Base-by-base conservation (phyloP, 139 green algal species). In the Desmodesmus armatus region DNA sequence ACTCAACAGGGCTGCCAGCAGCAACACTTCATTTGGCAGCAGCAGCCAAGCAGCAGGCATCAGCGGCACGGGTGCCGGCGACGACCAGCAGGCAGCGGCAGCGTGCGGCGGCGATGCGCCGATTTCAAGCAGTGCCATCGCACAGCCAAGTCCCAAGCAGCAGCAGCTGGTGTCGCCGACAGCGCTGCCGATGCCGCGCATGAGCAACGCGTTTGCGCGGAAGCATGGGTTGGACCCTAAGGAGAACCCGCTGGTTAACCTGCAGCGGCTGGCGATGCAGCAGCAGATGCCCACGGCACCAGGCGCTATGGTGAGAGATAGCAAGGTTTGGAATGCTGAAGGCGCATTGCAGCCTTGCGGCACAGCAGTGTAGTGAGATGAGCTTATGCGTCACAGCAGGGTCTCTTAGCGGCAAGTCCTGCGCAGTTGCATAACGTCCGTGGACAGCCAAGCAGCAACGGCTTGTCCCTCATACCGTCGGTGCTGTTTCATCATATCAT, bases 191-290 rank as follows among this genome's bases (percentile, higher is more conserved):
- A 41, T 75, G 39, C 82, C 82, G 17, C 69, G 82, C 35, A 87
- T 87, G 82, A 93, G 86, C 21, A 97, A 97, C 87, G 92, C 93
- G 41, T 95, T 96, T 62, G 93, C 93, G 3, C 87, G 94, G 31
- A 93, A 94, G 51, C 91, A 96, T 78, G 94, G 94, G 40, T 88
- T 97, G 27, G 91, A 95, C 73, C 92, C 91, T 27, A 90, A 89
- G 66, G 89, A 93, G 73, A 92, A 91, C 66, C 72, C 82, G 9
- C 41, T 87, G 55, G 27, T 81, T 27, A 87, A 82, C 43, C 40
- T 87, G 71, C 82, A 82, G 72, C 53, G 72, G 1, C 35, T 87
- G 27, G 58, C 72, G 7, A n/a, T 72, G 71, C 53, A 82, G 55
- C 82, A 87, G 69, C n/a, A 33, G 1, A 37, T 15, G 0, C 40